Base-by-base conservation (phyloP, 192 early-diverging fungal species). In the Linnemannia schmuckeri region DNA sequence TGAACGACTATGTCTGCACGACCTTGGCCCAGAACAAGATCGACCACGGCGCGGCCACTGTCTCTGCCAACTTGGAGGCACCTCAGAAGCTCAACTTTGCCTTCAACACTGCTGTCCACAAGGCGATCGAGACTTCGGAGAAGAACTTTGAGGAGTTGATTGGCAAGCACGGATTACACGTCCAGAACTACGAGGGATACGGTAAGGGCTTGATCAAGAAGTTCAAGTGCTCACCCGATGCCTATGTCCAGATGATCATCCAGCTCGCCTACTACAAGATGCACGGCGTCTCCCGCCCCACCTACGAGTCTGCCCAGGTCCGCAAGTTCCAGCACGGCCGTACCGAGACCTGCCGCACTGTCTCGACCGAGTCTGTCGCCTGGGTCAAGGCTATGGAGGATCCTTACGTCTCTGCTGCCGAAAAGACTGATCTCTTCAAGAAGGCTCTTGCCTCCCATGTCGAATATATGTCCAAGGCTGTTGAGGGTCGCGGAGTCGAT, bases 181-280 rank as follows among this genome's bases (percentile, higher is more conserved):
- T 98, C 52, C 92, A 95, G 77, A 94, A 95, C 52, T 99, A 96
- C 85, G 87, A 93, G 41, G 95, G 94, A 33, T 98, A 96, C 89
- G 98, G 98, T 82, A 99, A 99, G 93, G 94, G 97, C 82, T 77
- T 93, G 83, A 98, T 99, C 93, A 99, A 99, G 90, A 89, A 89
- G 79, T 94, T 96, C 75, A 93, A 92, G 74, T 93, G 90, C 76
- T 96, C 95, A 30, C 95, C 95, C 18, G 96, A 97, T 78, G 95
- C 94, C 44, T 97, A 91, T 80, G 92, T 93, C 38, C 96, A 96
- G 81, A 97, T 99, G 97, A 94, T 96, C 63, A 97, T 99, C 79
- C 98, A 99, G 91, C 91, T 99, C 41, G 98, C 97, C 24, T 98
- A 99, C 91, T 97, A 93, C 89, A 96, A 97, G 88, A 94, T 96